Percentiles rank a stretch among this genome's conserved stretches.
Evolutionary conservation across 805 yeast species (phyloP).

Genomic region (Zygoascus bituminiphila): DNA sequence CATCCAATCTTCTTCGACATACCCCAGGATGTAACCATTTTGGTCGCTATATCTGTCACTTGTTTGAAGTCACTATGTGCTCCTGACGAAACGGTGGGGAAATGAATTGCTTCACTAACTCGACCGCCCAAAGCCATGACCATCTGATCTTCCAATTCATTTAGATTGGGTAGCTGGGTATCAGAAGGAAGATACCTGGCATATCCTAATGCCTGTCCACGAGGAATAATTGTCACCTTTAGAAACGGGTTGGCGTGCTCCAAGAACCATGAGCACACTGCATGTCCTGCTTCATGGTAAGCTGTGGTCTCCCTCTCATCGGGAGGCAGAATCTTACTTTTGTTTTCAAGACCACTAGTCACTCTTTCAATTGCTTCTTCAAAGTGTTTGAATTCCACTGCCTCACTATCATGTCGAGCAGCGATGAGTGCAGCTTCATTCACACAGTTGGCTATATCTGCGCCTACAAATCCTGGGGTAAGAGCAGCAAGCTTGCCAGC

Average conservation of each 20-base stretch:
- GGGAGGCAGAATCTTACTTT: constrained; percentile 70
- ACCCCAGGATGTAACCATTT: constrained; percentile 88
- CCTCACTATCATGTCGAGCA: constrained; percentile 69
- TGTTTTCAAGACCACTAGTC: constrained; percentile 91
- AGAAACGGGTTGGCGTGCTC: constrained; percentile 86
- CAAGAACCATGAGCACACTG: constrained; percentile 95
- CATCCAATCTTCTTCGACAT: constrained; percentile 87
- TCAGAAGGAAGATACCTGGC: constrained; percentile 97
- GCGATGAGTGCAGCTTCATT: constrained; percentile 97
- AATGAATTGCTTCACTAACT: constrained; percentile 90
- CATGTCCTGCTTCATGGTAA: constrained; percentile 98
- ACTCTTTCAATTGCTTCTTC: constrained; percentile 97
- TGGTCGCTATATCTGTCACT: constrained; percentile 86
- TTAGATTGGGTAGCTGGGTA: constrained; percentile 64
- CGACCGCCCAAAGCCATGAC: constrained; percentile 97
- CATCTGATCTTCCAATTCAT: constrained; percentile 83
- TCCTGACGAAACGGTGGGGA: constrained; percentile 88
- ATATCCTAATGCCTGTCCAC: constrained; percentile 95
- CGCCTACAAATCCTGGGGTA: constrained; percentile 98
- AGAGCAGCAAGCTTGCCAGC: constrained; percentile 88
- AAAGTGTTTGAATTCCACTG: constrained; percentile 70
- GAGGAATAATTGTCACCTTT: constrained; percentile 92
- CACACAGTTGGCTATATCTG: constrained; percentile 94
- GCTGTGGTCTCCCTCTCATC: constrained; percentile 90
- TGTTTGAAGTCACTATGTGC: constrained; percentile 96